Evolutionary conservation across 192 early-diverging fungal species (phyloP), one percentile per base, ranked within the genome.

Genomic region (Pilaira anomala): DNA sequence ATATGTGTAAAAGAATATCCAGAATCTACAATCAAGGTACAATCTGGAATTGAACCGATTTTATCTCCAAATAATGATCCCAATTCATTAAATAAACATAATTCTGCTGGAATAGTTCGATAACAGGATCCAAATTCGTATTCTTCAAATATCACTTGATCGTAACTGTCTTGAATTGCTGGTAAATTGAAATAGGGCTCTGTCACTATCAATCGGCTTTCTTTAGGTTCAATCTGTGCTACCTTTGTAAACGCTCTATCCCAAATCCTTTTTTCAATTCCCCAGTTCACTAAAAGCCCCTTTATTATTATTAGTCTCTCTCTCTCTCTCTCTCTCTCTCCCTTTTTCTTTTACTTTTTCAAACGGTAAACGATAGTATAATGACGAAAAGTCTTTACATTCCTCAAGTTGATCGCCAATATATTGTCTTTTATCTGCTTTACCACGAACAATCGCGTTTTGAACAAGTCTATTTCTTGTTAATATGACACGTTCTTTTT

Each of bases 121-220:
- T 63, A 83, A 67, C 72, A 79, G 0, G 78, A 63, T 2, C 73
- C 24, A 69, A 95, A 95, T 50, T 81, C 79, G 60, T 90, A 93
- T 68, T 90, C 91, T 68, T 95, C 93, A 78, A 91, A 95, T 11
- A 91, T 71, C 4, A 95, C 80, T 76, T 95, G 88, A 71, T 95
- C 91, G 65, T 86, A 88, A 6, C 76, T 68, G 14, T 82, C 70
- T 54, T 86, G 87, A 46, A 93, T 82, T 51, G 77, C 83, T 11
- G 79, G 79, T 44, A 95, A 77, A 72, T 95, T 95, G 63, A 93
- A 85, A 46, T 80, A 80, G 16, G 93, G 93, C 50, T 95, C 91
- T 3, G 88, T 90, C 18, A 93, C 52, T 7, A 89, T 26, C 13
- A 95, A 67, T 8, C 69, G 74, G 1, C 87, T 88, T 14, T 83